phyloP scores from a whole-genome alignment of 768 basidiomycete species.

The Cystofilobasidium capitatum region DNA sequence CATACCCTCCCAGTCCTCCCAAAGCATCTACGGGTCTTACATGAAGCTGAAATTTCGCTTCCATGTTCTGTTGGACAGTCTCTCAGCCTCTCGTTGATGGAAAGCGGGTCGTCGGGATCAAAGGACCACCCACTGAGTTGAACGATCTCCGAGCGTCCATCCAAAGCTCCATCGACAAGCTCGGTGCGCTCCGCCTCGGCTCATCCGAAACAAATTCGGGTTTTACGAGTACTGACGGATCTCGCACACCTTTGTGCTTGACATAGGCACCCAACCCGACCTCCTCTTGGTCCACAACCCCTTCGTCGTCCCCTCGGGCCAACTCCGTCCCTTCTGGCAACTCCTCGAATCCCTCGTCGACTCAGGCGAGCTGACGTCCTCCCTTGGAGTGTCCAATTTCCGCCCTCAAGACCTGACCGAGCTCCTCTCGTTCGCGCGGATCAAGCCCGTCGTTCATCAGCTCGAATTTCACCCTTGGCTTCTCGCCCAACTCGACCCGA shows the following conservation, averaged over 20 bases:
- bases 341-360: slow-evolving; percentile 28
- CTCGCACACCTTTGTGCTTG: too few species aligned
- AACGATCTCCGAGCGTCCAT: slow-evolving; percentile 32
- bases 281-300: slow-evolving; percentile 85
- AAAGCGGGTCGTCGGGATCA: background rate
- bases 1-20: too few species aligned
- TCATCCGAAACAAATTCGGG: too few species aligned
- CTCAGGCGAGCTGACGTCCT: slow-evolving; percentile 32
- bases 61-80: too few species aligned
- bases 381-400: slow-evolving; percentile 38
- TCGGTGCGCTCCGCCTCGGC: slow-evolving; percentile 27
- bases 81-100: background rate
- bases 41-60: background rate
- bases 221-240: too few species aligned
- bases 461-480: slow-evolving; percentile 42
- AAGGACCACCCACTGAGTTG: slow-evolving; percentile 5
- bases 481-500: slow-evolving; percentile 29
- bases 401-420: slow-evolving; percentile 37
- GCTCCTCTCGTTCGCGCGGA: slow-evolving; percentile 32
- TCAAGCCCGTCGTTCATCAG: slow-evolving; percentile 39
- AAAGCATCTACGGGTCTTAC: background rate
- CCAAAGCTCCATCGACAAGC: slow-evolving; percentile 29
- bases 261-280: slow-evolving; percentile 45
- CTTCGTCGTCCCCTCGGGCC: background rate
- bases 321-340: slow-evolving; percentile 29